Conservation (phyloP, 768 basidiomycete genomes). For the Sporobolomyces phaffii region DNA sequence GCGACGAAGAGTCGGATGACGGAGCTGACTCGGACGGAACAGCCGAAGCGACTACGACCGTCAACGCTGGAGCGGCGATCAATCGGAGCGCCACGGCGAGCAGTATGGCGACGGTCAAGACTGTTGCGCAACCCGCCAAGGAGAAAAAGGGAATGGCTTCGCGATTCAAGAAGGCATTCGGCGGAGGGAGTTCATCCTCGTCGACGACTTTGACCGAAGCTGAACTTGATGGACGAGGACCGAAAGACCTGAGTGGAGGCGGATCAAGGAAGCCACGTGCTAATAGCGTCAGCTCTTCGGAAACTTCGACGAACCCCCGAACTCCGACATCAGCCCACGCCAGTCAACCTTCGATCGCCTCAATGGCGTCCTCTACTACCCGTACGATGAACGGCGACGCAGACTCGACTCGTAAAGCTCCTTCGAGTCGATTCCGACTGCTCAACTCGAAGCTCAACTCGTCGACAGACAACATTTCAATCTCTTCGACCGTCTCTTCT, state of each 20-base stretch:
- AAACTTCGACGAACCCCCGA: background rate
- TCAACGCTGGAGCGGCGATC: conserved; percentile 3
- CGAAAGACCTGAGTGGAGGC: conserved; percentile 4
- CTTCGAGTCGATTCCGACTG: conserved; percentile 51
- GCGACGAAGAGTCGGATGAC: background rate
- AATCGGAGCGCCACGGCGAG: background rate
- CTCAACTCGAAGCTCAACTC: conserved; percentile 85
- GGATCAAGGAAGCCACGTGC: background rate
- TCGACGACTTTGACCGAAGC: conserved; percentile 5
- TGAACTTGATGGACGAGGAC: conserved; percentile 19
- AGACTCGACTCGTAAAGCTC: conserved; percentile 23
- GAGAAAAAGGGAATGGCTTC: conserved; percentile 34
- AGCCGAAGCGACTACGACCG: conserved; percentile 22
- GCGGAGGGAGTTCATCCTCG: background rate
- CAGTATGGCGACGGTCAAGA: conserved; percentile 6
- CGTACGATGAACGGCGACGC: conserved; percentile 6
- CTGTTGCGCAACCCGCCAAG: conserved; percentile 7
- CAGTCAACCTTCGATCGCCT: conserved; percentile 1
- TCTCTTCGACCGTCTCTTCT: conserved; percentile 86
- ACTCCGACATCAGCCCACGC: background rate
- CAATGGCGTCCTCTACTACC: conserved; percentile 5
- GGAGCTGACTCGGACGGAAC: conserved; percentile 32
- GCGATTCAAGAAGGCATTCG: conserved; percentile 37
- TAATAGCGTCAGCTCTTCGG: conserved; percentile 6
- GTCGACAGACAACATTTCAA: conserved; percentile 89